Conservation (phyloP, 2,329 filamentous ascomycete species). For the Trichophyton verrucosum region DNA sequence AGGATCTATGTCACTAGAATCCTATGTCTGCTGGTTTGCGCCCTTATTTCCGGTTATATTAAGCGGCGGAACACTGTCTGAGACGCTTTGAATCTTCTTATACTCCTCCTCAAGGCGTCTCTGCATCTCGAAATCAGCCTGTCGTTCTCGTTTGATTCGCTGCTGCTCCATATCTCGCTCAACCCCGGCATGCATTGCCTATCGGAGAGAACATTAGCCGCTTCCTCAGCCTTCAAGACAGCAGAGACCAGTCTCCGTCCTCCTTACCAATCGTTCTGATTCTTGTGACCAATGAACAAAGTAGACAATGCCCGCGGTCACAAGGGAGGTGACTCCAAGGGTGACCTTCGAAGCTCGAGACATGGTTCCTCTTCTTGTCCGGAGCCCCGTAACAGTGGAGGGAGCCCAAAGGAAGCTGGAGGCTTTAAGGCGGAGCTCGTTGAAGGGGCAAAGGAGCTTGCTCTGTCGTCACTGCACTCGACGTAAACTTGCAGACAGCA, state of each 20-base stretch:
- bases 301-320: slow-evolving; percentile 62
- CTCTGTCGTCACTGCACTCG: neutral
- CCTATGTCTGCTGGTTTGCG: neutral
- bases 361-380: slow-evolving; percentile 42
- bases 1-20: neutral
- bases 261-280: slow-evolving; percentile 63
- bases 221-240: neutral
- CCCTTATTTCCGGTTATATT: neutral
- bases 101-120: slow-evolving; percentile 76
- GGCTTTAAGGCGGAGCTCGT: neutral
- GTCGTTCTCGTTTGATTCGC: slow-evolving; percentile 74
- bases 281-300: slow-evolving; percentile 86
- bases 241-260: neutral
- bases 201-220: slow-evolving; percentile 11
- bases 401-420: neutral
- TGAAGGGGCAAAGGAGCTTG: neutral
- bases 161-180: slow-evolving; percentile 92
- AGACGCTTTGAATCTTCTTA: slow-evolving; percentile 72
- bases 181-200: slow-evolving; percentile 92
- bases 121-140: slow-evolving; percentile 92
- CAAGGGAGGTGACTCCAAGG: slow-evolving; percentile 61
- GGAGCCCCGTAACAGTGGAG: neutral
- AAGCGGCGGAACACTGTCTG: slow-evolving; percentile 24
- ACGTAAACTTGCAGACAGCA: neutral
- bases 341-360: slow-evolving; percentile 83